Evolutionary conservation across 1,139 yeast genomes (phyloP).

Genomic region (Geotrichum carabidarum): DNA sequence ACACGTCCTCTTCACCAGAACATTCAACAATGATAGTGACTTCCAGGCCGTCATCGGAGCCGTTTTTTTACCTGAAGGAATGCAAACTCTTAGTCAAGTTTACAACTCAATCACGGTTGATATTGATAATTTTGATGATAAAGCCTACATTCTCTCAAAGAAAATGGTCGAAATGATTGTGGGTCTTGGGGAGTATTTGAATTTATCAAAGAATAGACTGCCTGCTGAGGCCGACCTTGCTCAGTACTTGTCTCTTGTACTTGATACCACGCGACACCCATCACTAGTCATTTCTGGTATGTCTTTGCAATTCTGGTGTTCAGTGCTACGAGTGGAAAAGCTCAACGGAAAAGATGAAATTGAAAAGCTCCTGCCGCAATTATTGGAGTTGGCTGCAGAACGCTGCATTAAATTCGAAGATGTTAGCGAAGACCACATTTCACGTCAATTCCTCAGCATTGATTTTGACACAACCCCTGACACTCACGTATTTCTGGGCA

Average conservation of each 20-base stretch:
- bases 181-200: conserved; percentile 74
- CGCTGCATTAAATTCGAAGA: conserved; percentile 70
- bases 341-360: conserved; percentile 47
- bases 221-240: conserved; percentile 52
- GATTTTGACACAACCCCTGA: conserved; percentile 91
- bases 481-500: conserved; percentile 66
- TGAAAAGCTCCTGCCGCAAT: conserved; percentile 52
- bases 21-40: conserved; percentile 65
- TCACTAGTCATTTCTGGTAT: conserved; percentile 87
- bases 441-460: conserved; percentile 61
- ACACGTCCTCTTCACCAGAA: conserved; percentile 80
- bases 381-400: conserved; percentile 72
- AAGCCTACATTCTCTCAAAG: conserved; percentile 69
- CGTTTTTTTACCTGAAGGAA: conserved; percentile 68
- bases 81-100: conserved; percentile 59
- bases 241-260: conserved; percentile 65
- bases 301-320: conserved; percentile 92
- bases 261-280: conserved; percentile 76
- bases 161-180: conserved; percentile 93
- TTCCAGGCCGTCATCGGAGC: conserved; percentile 75
- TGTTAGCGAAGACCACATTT: conserved; percentile 58
- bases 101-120: conserved; percentile 60
- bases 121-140: conserved; percentile 75
- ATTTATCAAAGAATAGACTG: conserved; percentile 38
- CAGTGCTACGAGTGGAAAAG: conserved; percentile 76